Evolutionary conservation across 1,139 yeast genomes (phyloP).

Genomic region (Saccharomyces hybrid): DNA sequence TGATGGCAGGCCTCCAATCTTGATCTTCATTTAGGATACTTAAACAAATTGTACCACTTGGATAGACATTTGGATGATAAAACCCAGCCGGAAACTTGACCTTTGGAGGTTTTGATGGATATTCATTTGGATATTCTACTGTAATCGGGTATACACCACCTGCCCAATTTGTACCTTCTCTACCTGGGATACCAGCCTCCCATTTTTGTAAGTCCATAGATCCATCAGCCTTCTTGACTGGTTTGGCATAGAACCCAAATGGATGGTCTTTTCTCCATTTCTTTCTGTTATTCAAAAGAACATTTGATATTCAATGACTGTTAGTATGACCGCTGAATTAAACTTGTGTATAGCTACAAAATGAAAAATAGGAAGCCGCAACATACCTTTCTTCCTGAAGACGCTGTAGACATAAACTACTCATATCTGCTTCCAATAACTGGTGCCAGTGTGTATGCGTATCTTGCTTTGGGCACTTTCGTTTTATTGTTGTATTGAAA

Average conservation of each 20-base stretch:
- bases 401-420: conserved; percentile 62
- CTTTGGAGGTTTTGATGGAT: conserved; percentile 95
- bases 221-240: conserved; percentile 73
- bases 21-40: conserved; percentile 90
- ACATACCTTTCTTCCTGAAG: conserved; percentile 66
- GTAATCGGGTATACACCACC: conserved; percentile 86
- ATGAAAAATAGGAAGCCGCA: neutral
- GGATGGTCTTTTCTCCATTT: conserved; percentile 99
- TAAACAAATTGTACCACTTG: conserved; percentile 91
- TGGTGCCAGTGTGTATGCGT: neutral
- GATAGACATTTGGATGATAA: conserved; percentile 95
- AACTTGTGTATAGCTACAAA: neutral
- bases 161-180: conserved; percentile 71
- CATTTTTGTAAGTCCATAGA: conserved; percentile 76
- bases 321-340: conserved; percentile 3
- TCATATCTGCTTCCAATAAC: conserved; percentile 16
- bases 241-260: conserved; percentile 92
- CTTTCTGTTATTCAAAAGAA: conserved; percentile 41
- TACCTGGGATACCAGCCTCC: conserved; percentile 97
- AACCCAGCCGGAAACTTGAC: conserved; percentile 81
- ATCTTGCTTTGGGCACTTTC: neutral
- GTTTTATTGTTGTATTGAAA: neutral
- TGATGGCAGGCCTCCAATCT: conserved; percentile 97
- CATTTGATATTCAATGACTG: neutral
- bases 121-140: conserved; percentile 77